Evolutionary conservation across 108 stramenopile genomes (phyloP), one percentile per base, ranked within the genome.

Genomic region (Nannochloropsis gaditana): DNA sequence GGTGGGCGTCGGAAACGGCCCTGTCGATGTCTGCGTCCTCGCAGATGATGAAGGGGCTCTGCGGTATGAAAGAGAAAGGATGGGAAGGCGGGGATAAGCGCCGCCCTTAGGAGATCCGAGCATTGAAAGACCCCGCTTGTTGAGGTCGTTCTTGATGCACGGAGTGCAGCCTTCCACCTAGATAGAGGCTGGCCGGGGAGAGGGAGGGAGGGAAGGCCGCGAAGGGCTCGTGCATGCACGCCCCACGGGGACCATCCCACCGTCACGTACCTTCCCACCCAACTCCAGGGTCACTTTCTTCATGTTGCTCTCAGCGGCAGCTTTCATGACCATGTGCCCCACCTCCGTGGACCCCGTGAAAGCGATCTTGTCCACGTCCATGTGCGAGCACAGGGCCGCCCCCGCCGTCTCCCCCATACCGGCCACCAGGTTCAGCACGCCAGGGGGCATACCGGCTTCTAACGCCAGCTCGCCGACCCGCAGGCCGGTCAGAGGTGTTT

Each of bases 391-490:
- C 21, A 94, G 90, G 80, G 95, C 83, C 11, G 88, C 80, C 9
- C 94, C 95, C 2, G 94, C 93, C 1, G 87, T 89, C 11, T 91
- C 84, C 10, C 95, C 94, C 31, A 87, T 86, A 9, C 97, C 97
- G 42, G 91, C 79, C 6, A 96, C 87, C 21, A 97, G 87, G 83
- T 95, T 93, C 84, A 97, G 90, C 44, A 94, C 94, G 11, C 96
- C 97, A 21, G 87, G 87, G 11, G 97, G 97, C 11, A 97, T 84
- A 9, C 96, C 96, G 21, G 94, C 94, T 82, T 95, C 93, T 5
- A 90, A 82, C 43, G 90, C 90, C 45, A 96, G 90, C 81, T 94
- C 83, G 89, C 82, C 93, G 80, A 94, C 45, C 41, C 82, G 79
- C 21, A 94, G 90, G 15, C 93, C 95, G 11, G 93, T 93, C 47